Evolutionary conservation across 2,329 filamentous ascomycete genomes (phyloP).

Genomic region (Helotiales sp.): DNA sequence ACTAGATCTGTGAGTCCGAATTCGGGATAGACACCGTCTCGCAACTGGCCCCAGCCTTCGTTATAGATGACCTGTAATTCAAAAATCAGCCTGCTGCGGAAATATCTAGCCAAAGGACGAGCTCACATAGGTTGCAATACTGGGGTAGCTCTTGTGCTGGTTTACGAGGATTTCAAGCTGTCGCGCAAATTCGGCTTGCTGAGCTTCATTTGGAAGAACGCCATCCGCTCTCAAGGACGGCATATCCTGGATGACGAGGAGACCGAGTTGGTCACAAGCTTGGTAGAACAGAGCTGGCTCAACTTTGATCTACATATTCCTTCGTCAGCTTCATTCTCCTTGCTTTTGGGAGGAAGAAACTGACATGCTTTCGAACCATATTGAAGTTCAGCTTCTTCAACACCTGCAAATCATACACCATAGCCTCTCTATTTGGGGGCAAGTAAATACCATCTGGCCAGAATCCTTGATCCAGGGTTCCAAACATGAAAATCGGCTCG

Average conservation of each 20-base stretch:
- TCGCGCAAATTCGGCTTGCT: constrained; percentile 68
- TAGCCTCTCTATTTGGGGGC: constrained; percentile 68
- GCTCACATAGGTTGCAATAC: constrained; percentile 66
- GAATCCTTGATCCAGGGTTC: constrained; percentile 72
- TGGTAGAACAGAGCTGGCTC: constrained; percentile 29
- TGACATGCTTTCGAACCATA: constrained; percentile 68
- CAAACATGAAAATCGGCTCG: constrained; percentile 70
- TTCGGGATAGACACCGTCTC: constrained; percentile 55
- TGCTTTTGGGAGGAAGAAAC: constrained; percentile 48
- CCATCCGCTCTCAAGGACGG: constrained; percentile 53
- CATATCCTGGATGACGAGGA: constrained; percentile 74
- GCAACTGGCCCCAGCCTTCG: constrained; percentile 71
- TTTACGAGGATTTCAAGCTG: constrained; percentile 50
- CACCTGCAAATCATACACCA: constrained; percentile 67
- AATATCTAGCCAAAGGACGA: neutral
- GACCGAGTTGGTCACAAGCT: constrained; percentile 27
- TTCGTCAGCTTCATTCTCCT: neutral
- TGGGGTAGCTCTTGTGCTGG: constrained; percentile 53
- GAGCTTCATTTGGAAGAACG: constrained; percentile 45
- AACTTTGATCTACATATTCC: neutral
- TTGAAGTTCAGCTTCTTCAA: constrained; percentile 72
- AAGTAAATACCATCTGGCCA: constrained; percentile 74
- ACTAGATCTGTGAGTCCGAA: constrained; percentile 60
- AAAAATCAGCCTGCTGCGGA: neutral
- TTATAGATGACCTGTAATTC: constrained; percentile 65